phyloP scores from a whole-genome alignment of 768 basidiomycete genomes.

The Strobilomyces echinocephalus region DNA sequence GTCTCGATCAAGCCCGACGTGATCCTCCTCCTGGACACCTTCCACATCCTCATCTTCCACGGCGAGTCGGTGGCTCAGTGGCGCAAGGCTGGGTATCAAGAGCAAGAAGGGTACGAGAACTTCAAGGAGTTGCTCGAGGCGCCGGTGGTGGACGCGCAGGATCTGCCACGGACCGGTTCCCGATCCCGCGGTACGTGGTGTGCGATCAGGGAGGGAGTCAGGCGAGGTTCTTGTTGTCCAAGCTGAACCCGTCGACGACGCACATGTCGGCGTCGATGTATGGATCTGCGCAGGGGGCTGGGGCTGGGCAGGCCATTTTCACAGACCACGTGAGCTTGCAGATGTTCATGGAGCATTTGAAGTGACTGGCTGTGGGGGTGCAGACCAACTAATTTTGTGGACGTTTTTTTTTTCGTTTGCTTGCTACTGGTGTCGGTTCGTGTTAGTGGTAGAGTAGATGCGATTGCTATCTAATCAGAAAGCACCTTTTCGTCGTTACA shows the following conservation, averaged over 20 bases:
- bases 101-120: constrained; percentile 98
- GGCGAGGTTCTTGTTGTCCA: constrained; percentile 94
- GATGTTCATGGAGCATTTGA: constrained; percentile 97
- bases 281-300: constrained; percentile 61
- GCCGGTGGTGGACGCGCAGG: constrained; percentile 91
- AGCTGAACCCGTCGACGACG: constrained; percentile 96
- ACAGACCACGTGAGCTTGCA: constrained; percentile 98
- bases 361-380: constrained; percentile 75
- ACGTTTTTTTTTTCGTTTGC: neutral
- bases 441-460: no score
- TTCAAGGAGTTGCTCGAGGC: constrained; percentile 89
- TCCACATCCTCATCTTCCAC: constrained; percentile 99
- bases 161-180: constrained; percentile 90
- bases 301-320: constrained; percentile 87
- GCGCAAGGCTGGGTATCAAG: constrained; percentile 97
- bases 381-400: constrained; percentile 49
- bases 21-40: constrained; percentile 94
- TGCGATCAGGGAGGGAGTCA: constrained; percentile 97
- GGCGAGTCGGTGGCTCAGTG: constrained; percentile 96
- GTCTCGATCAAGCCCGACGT: constrained; percentile 97
- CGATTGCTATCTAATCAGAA: no score
- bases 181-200: constrained; percentile 96
- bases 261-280: constrained; percentile 93
- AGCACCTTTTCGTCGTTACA: no score
- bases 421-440: neutral